phyloP scores from a whole-genome alignment of 1,139 yeast species.

The Blastobotrys persicus region DNA sequence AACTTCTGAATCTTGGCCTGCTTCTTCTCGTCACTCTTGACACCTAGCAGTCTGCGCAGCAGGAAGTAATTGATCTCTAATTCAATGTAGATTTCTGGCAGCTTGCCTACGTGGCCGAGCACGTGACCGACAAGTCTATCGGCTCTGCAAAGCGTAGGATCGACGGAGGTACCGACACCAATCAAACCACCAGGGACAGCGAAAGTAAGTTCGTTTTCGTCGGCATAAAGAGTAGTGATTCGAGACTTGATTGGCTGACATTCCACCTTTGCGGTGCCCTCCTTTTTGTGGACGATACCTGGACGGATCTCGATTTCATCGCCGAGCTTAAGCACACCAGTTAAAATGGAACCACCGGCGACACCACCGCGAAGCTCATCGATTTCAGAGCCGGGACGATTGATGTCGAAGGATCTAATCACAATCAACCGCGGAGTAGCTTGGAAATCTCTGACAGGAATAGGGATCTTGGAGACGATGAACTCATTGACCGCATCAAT shows the following conservation, averaged over 20 bases:
- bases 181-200: constrained; percentile 99
- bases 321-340: constrained; percentile 94
- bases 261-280: constrained; percentile 81
- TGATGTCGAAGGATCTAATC: constrained; percentile 97
- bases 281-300: constrained; percentile 92
- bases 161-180: constrained; percentile 99
- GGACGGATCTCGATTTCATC: constrained; percentile 99
- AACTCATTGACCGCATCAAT: constrained; percentile 98
- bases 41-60: constrained; percentile 95
- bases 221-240: constrained; percentile 93
- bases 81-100: constrained; percentile 95
- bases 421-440: constrained; percentile 95
- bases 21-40: constrained; percentile 96
- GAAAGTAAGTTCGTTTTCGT: constrained; percentile 93
- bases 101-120: constrained; percentile 93
- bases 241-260: constrained; percentile 95
- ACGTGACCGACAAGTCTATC: constrained; percentile 99
- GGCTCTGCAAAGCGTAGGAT: constrained; percentile 98
- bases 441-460: constrained; percentile 90
- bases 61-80: constrained; percentile 96
- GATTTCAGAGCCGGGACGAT: constrained; percentile 97
- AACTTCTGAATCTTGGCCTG: constrained; percentile 96
- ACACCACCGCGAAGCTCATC: constrained; percentile 99
- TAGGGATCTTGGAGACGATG: constrained; percentile 93
- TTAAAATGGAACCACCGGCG: constrained; percentile 98